Evolutionary conservation across 805 yeast genomes (phyloP).

Genomic region (Starmera pachycereana): DNA sequence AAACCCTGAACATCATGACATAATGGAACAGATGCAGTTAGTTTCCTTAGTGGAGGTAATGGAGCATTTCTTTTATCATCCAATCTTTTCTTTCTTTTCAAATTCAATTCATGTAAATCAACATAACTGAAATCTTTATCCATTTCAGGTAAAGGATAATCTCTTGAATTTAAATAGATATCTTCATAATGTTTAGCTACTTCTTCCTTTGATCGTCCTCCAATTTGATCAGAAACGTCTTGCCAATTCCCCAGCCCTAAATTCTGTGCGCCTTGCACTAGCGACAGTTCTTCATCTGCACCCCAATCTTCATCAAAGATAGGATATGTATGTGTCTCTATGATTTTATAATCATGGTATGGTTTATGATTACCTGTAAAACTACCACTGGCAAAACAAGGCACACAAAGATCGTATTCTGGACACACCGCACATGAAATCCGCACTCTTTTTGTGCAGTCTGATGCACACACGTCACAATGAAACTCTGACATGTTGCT

Average conservation of each 20-base stretch:
- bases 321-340: slow-evolving; percentile 93
- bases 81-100: slow-evolving; percentile 56
- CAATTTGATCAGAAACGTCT: slow-evolving; percentile 94
- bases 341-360: slow-evolving; percentile 82
- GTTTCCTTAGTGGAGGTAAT: slow-evolving; percentile 78
- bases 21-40: slow-evolving; percentile 86
- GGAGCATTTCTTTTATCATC: slow-evolving; percentile 66
- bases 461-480: slow-evolving; percentile 95
- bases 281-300: slow-evolving; percentile 88
- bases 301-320: slow-evolving; percentile 91
- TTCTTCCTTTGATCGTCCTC: slow-evolving; percentile 85
- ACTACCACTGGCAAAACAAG: slow-evolving; percentile 84
- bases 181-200: slow-evolving; percentile 74
- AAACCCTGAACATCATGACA: slow-evolving; percentile 96
- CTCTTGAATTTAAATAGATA: slow-evolving; percentile 55
- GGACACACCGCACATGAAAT: slow-evolving; percentile 86
- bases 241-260: slow-evolving; percentile 96
- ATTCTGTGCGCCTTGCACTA: slow-evolving; percentile 87
- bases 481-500: slow-evolving; percentile 43
- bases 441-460: slow-evolving; percentile 86
- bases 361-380: slow-evolving; percentile 84
- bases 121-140: slow-evolving; percentile 54
- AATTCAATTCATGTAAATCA: slow-evolving; percentile 59
- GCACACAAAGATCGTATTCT: slow-evolving; percentile 96
- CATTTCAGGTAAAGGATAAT: slow-evolving; percentile 87